Evolutionary conservation across 805 yeast genomes (phyloP), one percentile per base, ranked within the genome.

Genomic region (Yamadazyma olivae): DNA sequence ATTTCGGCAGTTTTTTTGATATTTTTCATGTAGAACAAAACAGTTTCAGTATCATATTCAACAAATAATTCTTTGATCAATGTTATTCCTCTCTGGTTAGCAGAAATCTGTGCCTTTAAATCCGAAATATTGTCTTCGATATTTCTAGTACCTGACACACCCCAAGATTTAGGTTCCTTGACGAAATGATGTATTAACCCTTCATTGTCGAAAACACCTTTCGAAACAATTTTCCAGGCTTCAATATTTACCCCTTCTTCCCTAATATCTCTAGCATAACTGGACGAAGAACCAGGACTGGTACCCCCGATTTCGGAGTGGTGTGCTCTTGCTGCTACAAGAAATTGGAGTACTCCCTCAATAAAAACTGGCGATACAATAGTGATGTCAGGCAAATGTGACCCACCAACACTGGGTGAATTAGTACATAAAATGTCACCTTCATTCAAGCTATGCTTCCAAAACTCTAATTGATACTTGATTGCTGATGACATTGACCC

Each of bases 401-500:
- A 82, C 3, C 95, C 95, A 12, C 95, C 95, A 36, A 76, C 77
- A 17, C 80, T 79, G 2, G 95, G 95, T 48, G 85, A 93, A 52
- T 86, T 86, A 0, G 90, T 79, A 6, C 83, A 79, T 3, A 86
- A 46, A 3, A 83, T 87, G 57, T 85, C 95, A 16, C 95, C 95
- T 6, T 77, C 79, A 39, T 70, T 64, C 29, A 86, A 54, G 41
- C 75, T 75, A 6, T 76, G 81, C 30, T 68, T 57, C 95, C 95
- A 84, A 10, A 73, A 37, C 21, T 70, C 62, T 5, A 81, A 77
- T 57, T 86, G 95, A 9, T 71, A 75, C 12, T 74, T 69, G 21
- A 86, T 81, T 41, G 89, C 85, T 0, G 89, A 79, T 2, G 89
- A 80, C 95, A 86, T 86, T 1, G 93, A 82, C 1, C 95, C 95